Evolutionary conservation across 257 asterid genomes (phyloP), one percentile per base, ranked within the genome.

Genomic region (Rauvolfia tetraphylla): DNA sequence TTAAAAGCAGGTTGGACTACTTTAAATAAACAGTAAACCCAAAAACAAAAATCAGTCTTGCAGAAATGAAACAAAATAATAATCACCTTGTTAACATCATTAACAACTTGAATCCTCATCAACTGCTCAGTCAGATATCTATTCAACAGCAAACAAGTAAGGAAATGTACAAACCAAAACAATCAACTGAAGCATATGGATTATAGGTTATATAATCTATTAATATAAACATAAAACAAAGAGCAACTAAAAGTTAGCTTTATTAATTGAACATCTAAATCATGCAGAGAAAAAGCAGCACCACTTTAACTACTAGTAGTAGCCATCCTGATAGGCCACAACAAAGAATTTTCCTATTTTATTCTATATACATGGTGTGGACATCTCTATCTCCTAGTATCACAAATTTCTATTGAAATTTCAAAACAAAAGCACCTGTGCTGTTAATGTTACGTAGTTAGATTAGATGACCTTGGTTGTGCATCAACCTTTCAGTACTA

Each of bases 41-140:
- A 72, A n/a, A 69, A 72, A 73, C 67, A 36, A 68, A 31, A 44
- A n/a, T 39, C 68, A 74, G 49, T n/a, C 69, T 48, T 41, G 72
- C 65, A 73, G 72, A 49, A 41, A 54, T 66, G 57, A 76, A 79
- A 84, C 75, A 79, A 74, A 62, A 78, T 76, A 75, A 68, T 59
- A 79, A 76, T 76, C 85, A 95, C 99, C 98, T 90, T 91, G 85
- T 91, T 95, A 78, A 88, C 96, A 86, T 92, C 98, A 78, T 95
- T 92, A 79, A 95, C 98, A 56, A 82, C 81, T 82, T 91, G 93
- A 73, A 95, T 91, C 83, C 88, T 91, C 82, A 84, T 85, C 84
- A 95, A 89, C 63, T 91, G 95, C 77, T 92, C 98, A 71, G 89
- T 82, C 49, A 94, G 84, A 85, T 83, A 90, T 86, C 98, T 95